phyloP scores from a whole-genome alignment of 495 filamentous ascomycete genomes.

The Schizothecium vesticola region DNA sequence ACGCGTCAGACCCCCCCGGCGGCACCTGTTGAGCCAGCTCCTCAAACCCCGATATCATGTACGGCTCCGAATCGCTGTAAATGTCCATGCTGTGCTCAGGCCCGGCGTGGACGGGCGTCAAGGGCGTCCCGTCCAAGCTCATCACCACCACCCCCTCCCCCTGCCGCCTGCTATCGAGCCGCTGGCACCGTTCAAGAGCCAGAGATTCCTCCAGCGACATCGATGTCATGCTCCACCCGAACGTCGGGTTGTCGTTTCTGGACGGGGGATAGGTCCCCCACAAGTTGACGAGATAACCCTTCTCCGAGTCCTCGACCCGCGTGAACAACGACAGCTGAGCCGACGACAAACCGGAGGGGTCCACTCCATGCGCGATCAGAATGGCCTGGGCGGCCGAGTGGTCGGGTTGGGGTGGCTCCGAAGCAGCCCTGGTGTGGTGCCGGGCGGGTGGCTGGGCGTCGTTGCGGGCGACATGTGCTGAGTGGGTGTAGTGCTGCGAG shows the following conservation, averaged over 20 bases:
- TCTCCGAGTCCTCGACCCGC: conserved; percentile 52
- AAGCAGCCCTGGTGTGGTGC: conserved; percentile 38
- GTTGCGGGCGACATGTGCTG: conserved; percentile 47
- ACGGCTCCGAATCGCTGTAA: conserved; percentile 50
- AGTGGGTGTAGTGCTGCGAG: conserved; percentile 72
- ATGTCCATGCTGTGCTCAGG: conserved; percentile 45
- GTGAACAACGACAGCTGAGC: conserved; percentile 59
- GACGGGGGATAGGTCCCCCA: conserved; percentile 58
- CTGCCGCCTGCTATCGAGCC: conserved; percentile 30
- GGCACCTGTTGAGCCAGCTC: conserved; percentile 42
- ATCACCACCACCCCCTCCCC: conserved; percentile 25
- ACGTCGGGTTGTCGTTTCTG: conserved; percentile 35
- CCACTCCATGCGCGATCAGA: conserved; percentile 43
- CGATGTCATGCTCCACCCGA: conserved; percentile 43
- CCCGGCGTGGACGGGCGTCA: conserved; percentile 45
- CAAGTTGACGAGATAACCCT: conserved; percentile 56
- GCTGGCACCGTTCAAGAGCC: conserved; percentile 49
- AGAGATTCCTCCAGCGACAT: conserved; percentile 47
- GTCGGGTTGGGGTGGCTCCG: conserved; percentile 44
- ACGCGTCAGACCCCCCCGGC: conserved; percentile 34
- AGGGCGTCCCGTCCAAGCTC: conserved; percentile 46
- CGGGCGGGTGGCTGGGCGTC: conserved; percentile 18
- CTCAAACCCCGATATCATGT: conserved; percentile 66
- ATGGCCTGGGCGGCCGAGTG: conserved; percentile 38
- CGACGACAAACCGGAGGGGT: conserved; percentile 48